Conservation (phyloP, 495 filamentous ascomycete genomes). For the Friedmanniomyces simplex region DNA sequence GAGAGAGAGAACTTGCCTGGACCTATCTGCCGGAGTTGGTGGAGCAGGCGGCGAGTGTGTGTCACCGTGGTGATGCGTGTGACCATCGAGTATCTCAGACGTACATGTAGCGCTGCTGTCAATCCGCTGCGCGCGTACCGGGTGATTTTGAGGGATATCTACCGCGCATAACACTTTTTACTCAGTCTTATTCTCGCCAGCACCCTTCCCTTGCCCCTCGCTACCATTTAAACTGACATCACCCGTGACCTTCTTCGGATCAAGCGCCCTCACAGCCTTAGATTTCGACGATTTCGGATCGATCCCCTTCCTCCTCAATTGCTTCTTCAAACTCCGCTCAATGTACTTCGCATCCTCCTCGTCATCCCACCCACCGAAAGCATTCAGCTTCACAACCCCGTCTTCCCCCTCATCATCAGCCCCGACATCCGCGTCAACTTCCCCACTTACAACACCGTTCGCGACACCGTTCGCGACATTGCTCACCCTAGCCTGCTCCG, state of each 20-base stretch:
- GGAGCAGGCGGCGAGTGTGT: too few species aligned
- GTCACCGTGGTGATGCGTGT: too few species aligned
- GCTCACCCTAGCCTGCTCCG: slow-evolving; percentile 16
- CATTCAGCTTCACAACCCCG: slow-evolving; percentile 26
- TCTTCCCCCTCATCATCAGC: slow-evolving; percentile 5
- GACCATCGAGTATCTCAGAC: too few species aligned
- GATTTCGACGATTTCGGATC: slow-evolving; percentile 42
- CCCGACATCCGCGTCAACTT: background rate
- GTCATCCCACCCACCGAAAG: slow-evolving; percentile 58
- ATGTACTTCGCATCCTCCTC: slow-evolving; percentile 51
- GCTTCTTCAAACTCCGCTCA: slow-evolving; percentile 46
- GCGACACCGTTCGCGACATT: slow-evolving; percentile 14
- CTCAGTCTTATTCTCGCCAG: background rate
- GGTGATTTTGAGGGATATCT: background rate
- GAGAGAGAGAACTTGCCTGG: too few species aligned
- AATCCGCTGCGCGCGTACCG: too few species aligned
- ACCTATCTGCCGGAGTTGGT: too few species aligned
- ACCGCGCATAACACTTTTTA: background rate
- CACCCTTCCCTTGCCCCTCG: background rate
- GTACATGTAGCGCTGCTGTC: too few species aligned
- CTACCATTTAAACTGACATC: background rate
- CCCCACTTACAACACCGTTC: background rate
- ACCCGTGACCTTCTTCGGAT: slow-evolving; percentile 2
- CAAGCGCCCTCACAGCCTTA: slow-evolving; percentile 15
- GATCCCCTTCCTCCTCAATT: slow-evolving; percentile 53